Evolutionary conservation across 495 filamentous ascomycete genomes (phyloP), one percentile per base, ranked within the genome.

Genomic region (Saxophila tyrrhenica): DNA sequence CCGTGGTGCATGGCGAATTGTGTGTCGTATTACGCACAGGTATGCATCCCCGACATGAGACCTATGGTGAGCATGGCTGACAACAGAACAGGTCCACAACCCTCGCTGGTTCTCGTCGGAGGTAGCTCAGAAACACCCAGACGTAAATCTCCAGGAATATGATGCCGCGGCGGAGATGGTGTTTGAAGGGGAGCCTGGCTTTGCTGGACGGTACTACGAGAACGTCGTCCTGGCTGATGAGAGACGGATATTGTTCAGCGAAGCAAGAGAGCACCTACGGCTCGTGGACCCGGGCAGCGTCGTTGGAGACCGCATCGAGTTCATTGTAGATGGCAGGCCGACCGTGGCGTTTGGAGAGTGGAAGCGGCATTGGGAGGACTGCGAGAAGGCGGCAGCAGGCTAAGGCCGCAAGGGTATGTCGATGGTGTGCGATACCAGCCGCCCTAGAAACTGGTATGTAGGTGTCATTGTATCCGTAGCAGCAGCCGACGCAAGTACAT

Each of bases 211-310:
- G 1, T 57, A 52, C 23, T 57, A 48, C 29, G n/a, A 48, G 10
- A 32, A 57, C 13, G 44, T 57, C 49, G 52, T 57, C 25, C 25
- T 52, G 24, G 39, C 55, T n/a, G 55, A 57, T 32, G 55, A 57
- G 50, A 25, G 50, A 11, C 16, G n/a, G 8, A 29, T 57, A 1
- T 44, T 57, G 9, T 25, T 57, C 21, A 39, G 16, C 24, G 50
- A 47, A 25, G 55, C 55, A 7, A 19, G 23, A 22, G 17, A 38
- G 43, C 48, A 57, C 48, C 25, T 57, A 43, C 29, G 39, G 32
- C 13, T 25, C 15, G 29, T 57, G 19, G 49, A 52, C 10, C 23
- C 55, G 22, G 55, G 41, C n/a, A 48, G 44, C 39, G 55, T 57
- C 17, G 23, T 3, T 17, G 55, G 55, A 13, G 44, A 48, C 13